These are phyloP conservation scores for Eucalyptus cloeziana DNA, from an alignment of 345 rosid species.

Conservation along the genomic window DNA sequence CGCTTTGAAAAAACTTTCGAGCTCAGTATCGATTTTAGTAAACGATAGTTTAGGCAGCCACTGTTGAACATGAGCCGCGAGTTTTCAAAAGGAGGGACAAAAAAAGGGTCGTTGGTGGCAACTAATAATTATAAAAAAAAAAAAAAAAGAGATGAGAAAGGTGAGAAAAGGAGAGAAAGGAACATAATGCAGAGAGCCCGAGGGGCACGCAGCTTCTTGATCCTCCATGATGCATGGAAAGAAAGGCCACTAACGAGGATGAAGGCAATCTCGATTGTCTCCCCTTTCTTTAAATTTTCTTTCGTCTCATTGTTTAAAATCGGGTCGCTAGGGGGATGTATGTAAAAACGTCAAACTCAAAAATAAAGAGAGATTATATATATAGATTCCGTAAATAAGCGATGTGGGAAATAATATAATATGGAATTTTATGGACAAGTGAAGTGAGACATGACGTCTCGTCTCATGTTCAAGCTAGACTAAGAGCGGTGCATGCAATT, in stretches of 20 bases:
- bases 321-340: rapidly evolving
- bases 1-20: neutral
- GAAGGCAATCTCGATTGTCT: neutral
- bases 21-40: neutral
- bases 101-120: neutral
- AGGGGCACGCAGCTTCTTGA: neutral
- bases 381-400: neutral
- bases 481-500: neutral
- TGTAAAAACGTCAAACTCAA: too few relatives aligned
- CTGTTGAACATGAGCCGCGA: neutral
- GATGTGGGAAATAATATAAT: neutral
- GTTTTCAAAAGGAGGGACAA: neutral
- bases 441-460: rapidly evolving
- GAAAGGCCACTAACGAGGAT: neutral
- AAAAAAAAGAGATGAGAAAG: neutral
- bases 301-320: too few relatives aligned
- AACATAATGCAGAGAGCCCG: neutral
- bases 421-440: rapidly evolving
- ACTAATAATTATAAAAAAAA: neutral
- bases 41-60: neutral
- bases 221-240: neutral
- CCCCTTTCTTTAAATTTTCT: neutral
- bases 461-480: neutral
- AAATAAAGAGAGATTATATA: too few relatives aligned
- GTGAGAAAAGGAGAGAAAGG: neutral